phyloP scores from a whole-genome alignment of 2,329 filamentous ascomycete genomes.

The Scedosporium dehoogii region DNA sequence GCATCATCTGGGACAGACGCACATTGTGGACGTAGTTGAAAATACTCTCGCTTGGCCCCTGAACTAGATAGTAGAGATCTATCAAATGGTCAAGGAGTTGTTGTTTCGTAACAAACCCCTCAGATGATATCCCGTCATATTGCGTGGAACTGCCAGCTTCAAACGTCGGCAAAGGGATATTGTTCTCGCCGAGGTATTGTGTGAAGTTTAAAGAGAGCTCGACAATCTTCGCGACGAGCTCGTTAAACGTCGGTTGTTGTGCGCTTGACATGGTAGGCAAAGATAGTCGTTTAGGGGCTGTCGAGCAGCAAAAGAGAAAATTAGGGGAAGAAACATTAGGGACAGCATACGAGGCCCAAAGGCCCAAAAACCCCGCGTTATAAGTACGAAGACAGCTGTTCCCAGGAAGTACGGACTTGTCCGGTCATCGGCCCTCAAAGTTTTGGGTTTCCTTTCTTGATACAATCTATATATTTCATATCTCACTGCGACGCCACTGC shows the following conservation, averaged over 20 bases:
- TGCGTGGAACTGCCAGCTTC: conserved; percentile 30
- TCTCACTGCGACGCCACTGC: not conserved
- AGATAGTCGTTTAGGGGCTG: not conserved
- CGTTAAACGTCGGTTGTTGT: conserved; percentile 25
- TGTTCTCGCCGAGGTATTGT: conserved; percentile 28
- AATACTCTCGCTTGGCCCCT: conserved; percentile 39
- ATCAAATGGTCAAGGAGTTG: conserved; percentile 32
- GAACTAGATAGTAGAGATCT: conserved; percentile 34
- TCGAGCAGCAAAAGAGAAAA: not conserved
- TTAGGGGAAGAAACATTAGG: no score
- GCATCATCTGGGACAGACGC: conserved; percentile 9
- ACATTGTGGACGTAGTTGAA: conserved; percentile 33
- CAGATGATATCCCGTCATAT: conserved; percentile 28
- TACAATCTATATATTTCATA: not conserved
- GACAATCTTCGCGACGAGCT: conserved; percentile 31
- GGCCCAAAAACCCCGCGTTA: no score
- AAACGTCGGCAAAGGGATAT: conserved; percentile 31
- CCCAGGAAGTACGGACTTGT: no score
- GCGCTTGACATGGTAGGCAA: not conserved
- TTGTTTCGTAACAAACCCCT: conserved; percentile 34
- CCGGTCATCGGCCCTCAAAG: no score
- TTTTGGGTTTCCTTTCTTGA: no score
- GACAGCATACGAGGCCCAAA: no score
- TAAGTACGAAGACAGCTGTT: no score
- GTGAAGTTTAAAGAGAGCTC: conserved; percentile 31